Evolutionary conservation across 768 basidiomycete species (phyloP).

Genomic region (Suillus lakei): DNA sequence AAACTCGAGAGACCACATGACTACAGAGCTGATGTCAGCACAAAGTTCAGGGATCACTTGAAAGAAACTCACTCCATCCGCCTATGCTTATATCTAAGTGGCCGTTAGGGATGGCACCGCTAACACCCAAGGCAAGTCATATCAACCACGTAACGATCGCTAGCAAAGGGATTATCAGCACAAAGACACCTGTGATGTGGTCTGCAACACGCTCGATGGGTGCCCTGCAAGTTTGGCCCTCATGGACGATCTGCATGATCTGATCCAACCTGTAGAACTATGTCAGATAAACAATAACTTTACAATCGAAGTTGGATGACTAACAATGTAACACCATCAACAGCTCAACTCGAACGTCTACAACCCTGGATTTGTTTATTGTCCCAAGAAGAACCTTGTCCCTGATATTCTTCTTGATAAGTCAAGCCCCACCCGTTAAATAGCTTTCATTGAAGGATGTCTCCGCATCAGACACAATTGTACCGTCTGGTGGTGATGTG

Average conservation of each 20-base stretch:
- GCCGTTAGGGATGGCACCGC: conserved; percentile 54
- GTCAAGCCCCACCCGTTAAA: conserved; percentile 78
- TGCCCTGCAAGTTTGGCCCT: conserved; percentile 73
- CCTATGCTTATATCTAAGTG: conserved; percentile 60
- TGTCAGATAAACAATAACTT: background rate
- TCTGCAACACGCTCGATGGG: conserved; percentile 83
- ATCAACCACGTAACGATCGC: conserved; percentile 74
- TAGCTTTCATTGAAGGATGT: conserved; percentile 81
- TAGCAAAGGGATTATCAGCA: conserved; percentile 75
- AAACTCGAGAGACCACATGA: conserved; percentile 82
- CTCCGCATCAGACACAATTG: conserved; percentile 51
- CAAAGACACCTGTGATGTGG: conserved; percentile 75
- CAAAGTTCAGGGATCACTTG: background rate
- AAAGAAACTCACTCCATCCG: conserved; percentile 60
- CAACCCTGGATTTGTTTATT: conserved; percentile 63
- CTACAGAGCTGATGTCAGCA: conserved; percentile 35
- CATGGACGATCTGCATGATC: conserved; percentile 74
- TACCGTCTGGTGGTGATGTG: conserved; percentile 79
- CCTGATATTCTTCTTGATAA: conserved; percentile 60
- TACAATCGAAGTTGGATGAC: conserved; percentile 18
- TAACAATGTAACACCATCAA: conserved; percentile 74
- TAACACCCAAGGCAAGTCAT: conserved; percentile 71
- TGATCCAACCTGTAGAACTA: conserved; percentile 61
- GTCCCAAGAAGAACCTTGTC: conserved; percentile 80
- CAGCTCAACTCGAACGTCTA: conserved; percentile 65